Base-by-base conservation (phyloP, 768 basidiomycete genomes). In the Myochromella boudieri region DNA sequence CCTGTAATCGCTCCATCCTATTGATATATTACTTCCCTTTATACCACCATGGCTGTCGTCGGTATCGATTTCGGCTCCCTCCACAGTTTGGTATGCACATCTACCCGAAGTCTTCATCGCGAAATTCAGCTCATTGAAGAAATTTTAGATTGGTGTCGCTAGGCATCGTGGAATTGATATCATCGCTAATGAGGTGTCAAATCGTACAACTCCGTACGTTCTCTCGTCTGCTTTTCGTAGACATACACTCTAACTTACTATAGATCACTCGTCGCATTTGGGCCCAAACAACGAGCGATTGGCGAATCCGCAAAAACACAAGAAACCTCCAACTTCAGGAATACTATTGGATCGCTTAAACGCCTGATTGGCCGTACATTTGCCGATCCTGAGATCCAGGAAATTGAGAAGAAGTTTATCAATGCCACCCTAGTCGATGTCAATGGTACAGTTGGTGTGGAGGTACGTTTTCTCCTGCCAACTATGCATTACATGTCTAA, bases 121-220 rank as follows among this genome's bases (percentile, higher is more conserved):
- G 34, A 26, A 33, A 40, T 42, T 46, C 55, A 18, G 45, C 43
- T 41, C 53, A 44, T 46, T 54, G 20, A 52, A n/a, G 52, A 41
- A 27, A 33, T 37, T 64, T 7, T 55, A 91, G 91, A 94, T 97
- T 65, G 94, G 94, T 74, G 94, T 95, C 54, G 94, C 94, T 15
- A 81, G 94, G 70, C 87, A 91, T 71, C 81, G 91, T 62, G 95
- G 95, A 57, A 95, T 99, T 74, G 95, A 99, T 78, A 94, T 99
- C 69, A 95, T 99, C 74, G 76, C 84, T 51, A 99, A 99, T 68
- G 95, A 99, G 67, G 93, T 95, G 51, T 97, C 95, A 12, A 97
- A 97, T 77, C 88, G 97, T 45, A 81, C 86, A 12, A 98, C 95
- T 20, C 95, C 95, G 93, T 97, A 52, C 62, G 92, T 80, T 18